Base-by-base conservation (phyloP, 2,329 filamentous ascomycete genomes). In the Colletotrichum tanaceti region DNA sequence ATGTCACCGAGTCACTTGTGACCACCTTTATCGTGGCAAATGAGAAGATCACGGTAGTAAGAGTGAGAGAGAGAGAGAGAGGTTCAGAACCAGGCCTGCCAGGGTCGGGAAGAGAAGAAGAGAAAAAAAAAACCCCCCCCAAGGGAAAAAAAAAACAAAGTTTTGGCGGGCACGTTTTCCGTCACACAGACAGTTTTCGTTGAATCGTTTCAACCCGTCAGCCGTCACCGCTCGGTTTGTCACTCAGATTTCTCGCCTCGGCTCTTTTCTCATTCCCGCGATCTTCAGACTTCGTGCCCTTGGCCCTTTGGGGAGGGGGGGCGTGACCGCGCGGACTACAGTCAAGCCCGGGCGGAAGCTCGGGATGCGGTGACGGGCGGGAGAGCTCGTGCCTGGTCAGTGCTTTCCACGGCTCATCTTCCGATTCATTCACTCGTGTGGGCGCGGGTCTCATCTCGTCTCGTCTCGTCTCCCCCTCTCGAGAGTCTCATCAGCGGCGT, bases 171-270 rank as follows among this genome's bases (percentile, higher is more conserved):
- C 65, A 47, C 60, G 52, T 63, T 64, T 60, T 35, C 46, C 67
- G 46, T 54, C 22, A 44, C 67, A 68, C 67, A 68, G 67, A 58
- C 63, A 46, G 58, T 68, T 68, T 63, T 53, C 39, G 52, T 70
- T 70, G 32, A 35, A 2, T 35, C 32, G 32, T 35, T 35, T 35
- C 32, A 35, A 35, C 7, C 9, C 32, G 32, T 70, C 54, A 70
- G 55, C 43, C 46, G 57, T 70, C 63, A 65, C 55, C 62, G 65
- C 60, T 44, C 44, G 35, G 20, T 57, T 44, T 47, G 35, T 44
- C 57, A 13, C 54, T 58, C 63, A 16, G 49, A 24, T 18, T 32
- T 43, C 39, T 58, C 54, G 55, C 53, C 11, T 44, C 44, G 14
- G 13, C 22, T 52, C 47, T n/a, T n/a, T 38, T 35, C 64, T 55